Percentiles rank a stretch among this genome's conserved stretches.
phyloP scores from a whole-genome alignment of 768 basidiomycete genomes.

The Rhodotorula diobovata region DNA sequence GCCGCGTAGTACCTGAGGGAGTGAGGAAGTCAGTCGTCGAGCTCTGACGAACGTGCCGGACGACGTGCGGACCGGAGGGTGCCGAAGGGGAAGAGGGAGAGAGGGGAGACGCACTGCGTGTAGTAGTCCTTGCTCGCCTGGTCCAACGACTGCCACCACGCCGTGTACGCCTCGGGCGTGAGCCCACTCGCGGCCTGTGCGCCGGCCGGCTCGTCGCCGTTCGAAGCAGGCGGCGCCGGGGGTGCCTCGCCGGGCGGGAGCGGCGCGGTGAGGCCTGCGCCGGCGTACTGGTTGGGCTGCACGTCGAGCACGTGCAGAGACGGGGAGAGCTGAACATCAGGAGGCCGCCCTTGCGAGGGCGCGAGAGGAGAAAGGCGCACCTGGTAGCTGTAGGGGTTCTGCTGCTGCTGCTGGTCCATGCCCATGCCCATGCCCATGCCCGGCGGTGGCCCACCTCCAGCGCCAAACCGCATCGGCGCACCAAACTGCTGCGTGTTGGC shows the following conservation, averaged over 20 bases:
- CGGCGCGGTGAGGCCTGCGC: conserved; percentile 34
- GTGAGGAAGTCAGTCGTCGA: no score
- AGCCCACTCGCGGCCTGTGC: conserved; percentile 11
- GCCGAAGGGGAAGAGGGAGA: background rate
- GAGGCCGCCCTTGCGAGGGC: no score
- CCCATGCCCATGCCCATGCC: no score
- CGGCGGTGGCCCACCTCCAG: background rate
- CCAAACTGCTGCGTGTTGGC: conserved; percentile 3
- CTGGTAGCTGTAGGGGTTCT: conserved; percentile 26
- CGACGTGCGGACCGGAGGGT: no score
- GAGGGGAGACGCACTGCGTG: conserved; percentile 23
- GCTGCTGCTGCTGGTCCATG: conserved; percentile 5
- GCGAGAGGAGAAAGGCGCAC: conserved; percentile 6
- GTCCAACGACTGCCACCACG: conserved; percentile 37
- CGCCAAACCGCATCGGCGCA: conserved; percentile 18
- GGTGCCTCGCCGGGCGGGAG: conserved; percentile 38
- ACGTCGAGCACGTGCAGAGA: background rate
- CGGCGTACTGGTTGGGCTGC: conserved; percentile 27
- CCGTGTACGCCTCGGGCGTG: conserved; percentile 32
- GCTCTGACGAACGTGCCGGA: no score
- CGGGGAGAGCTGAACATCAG: no score
- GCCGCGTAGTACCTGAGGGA: conserved; percentile 35
- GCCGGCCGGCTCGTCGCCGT: background rate
- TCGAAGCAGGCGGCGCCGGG: background rate
- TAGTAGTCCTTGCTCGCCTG: conserved; percentile 36